Conservation (phyloP, 192 early-diverging fungal genomes). For the Backusella psychrophila region DNA sequence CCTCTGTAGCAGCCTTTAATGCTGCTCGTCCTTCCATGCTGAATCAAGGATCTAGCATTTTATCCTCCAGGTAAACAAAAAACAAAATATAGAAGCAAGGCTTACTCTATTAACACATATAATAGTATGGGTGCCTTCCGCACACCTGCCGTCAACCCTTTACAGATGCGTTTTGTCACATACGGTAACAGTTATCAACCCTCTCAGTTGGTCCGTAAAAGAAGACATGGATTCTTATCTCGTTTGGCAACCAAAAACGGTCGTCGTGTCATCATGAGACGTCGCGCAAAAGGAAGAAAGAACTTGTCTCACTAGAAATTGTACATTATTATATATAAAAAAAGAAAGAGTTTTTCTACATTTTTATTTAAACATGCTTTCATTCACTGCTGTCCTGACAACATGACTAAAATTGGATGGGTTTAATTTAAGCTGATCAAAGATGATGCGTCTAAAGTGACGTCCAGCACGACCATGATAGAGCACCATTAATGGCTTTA, state of each 20-base stretch:
- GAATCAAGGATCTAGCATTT: background rate
- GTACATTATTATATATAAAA: background rate
- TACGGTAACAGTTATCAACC: slow-evolving; percentile 95
- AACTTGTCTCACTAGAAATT: slow-evolving; percentile 72
- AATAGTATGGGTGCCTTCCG: background rate
- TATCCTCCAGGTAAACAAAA: slow-evolving; percentile 11
- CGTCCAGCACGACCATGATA: slow-evolving; percentile 36
- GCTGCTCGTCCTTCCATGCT: slow-evolving; percentile 6
- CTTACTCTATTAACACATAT: too few species aligned
- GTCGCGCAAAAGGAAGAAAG: slow-evolving; percentile 88
- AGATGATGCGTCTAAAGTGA: slow-evolving; percentile 35
- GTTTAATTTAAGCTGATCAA: background rate
- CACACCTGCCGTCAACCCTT: background rate
- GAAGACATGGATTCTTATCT: slow-evolving; percentile 87
- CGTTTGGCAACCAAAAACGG: slow-evolving; percentile 79
- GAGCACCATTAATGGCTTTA: slow-evolving; percentile 42
- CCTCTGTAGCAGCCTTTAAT: background rate
- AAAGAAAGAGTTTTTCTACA: background rate
- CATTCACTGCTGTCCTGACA: background rate
- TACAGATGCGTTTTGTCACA: slow-evolving; percentile 73
- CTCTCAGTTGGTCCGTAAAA: slow-evolving; percentile 84
- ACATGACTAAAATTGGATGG: background rate
- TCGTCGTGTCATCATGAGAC: slow-evolving; percentile 67
- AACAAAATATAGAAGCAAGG: too few species aligned
- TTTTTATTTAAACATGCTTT: slow-evolving; percentile 4